Evolutionary conservation across 805 yeast species (phyloP).

Genomic region (Saturnispora diversa): DNA sequence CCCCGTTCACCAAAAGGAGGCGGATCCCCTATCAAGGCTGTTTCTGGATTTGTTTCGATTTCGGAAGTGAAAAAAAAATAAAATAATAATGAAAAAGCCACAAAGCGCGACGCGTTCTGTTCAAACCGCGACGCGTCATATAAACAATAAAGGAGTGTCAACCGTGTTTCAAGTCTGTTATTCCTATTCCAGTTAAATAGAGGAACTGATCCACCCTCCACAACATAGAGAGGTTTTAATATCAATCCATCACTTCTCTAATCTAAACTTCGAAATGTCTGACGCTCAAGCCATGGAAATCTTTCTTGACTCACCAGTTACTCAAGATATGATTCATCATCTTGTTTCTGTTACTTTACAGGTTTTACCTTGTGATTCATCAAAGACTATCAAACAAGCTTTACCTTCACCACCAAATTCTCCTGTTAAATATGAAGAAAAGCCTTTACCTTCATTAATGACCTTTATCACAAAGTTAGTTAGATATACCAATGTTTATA

Average conservation of each 20-base stretch:
- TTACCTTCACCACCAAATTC: conserved; percentile 28
- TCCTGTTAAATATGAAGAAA: conserved; percentile 29
- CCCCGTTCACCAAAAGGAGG: conserved; percentile 23
- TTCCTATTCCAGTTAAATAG: conserved; percentile 3
- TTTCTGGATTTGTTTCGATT: conserved; percentile 20
- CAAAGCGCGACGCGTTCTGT: conserved; percentile 4
- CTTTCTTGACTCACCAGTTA: conserved; percentile 56
- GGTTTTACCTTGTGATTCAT: conserved; percentile 53
- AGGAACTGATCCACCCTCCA: background rate
- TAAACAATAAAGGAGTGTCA: conserved; percentile 9
- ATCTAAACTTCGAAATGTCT: too few species aligned
- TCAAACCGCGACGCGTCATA: conserved; percentile 3
- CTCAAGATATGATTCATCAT: conserved; percentile 67
- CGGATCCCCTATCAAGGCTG: conserved; percentile 27
- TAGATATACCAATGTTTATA: conserved; percentile 69
- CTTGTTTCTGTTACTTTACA: conserved; percentile 58
- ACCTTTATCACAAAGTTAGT: conserved; percentile 66
- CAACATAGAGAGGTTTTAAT: background rate
- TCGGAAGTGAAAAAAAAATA: background rate
- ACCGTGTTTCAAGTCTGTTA: conserved; percentile 8
- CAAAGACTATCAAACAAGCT: conserved; percentile 30
- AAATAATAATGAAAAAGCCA: background rate
- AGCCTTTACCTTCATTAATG: conserved; percentile 59
- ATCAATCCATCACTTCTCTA: too few species aligned
- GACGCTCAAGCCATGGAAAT: conserved; percentile 50